Evolutionary conservation across 345 rosid species (phyloP), one percentile per base, ranked within the genome.

Genomic region (Nephelium lappaceum): DNA sequence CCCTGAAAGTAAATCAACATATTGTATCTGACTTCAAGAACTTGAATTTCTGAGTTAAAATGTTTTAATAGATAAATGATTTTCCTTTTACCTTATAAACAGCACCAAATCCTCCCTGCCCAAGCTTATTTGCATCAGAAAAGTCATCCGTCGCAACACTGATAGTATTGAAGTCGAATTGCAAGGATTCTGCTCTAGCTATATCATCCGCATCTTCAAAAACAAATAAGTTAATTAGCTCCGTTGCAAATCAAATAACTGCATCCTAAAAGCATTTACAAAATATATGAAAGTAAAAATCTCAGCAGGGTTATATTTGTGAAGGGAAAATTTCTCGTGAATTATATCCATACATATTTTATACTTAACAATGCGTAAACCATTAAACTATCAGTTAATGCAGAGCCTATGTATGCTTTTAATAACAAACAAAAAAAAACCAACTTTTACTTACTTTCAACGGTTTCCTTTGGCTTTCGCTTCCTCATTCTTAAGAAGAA

Each of bases 71-170:
- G n/a, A n/a, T n/a, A n/a, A n/a, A n/a, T n/a, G n/a, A n/a, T n/a
- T n/a, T n/a, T n/a, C n/a, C n/a, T n/a, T n/a, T 63, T 78, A 88
- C 88, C 87, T 83, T 81, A 79, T 83, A 89, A 10, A 87, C 92
- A 18, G 75, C 39, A 3, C 92, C 90, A 8, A 86, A 87, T 72
- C 92, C 92, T 39, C 92, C 89, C 65, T 76, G 79, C 12, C 87
- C 90, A 55, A 87, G 80, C 83, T 77, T 70, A 61, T 89, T 87
- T 15, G 60, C 73, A 36, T 68, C 74, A 6, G 86, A 81, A 57
- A 84, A 89, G 65, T 84, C 23, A 58, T 79, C 38, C n/a, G 92
- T 89, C 38, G 90, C 89, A 15, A 11, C 41, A 67, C 69, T 82
- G 38, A 87, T 62, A 43, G 84, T 70, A 15, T 23, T 25, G n/a